Conservation (phyloP, 176 grass and related monocot species). For the Typha latifolia region DNA sequence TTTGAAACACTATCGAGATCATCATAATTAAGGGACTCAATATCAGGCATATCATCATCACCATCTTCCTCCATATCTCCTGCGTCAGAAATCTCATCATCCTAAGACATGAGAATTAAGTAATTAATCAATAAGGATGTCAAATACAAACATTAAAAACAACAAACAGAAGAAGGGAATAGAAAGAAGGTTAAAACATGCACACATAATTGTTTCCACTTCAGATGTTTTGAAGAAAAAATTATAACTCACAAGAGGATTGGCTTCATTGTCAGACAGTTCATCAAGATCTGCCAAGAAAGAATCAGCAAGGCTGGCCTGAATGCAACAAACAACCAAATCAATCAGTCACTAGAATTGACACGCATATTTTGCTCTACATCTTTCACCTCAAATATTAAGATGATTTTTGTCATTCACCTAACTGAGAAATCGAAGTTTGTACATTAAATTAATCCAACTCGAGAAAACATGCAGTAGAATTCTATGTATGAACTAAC, state of each 20-base stretch:
- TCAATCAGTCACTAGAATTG: too few relatives aligned
- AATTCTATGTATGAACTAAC: too few relatives aligned
- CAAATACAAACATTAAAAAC: neutral
- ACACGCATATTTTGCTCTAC: too few relatives aligned
- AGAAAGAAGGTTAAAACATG: neutral
- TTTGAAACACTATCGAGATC: slow-evolving; percentile 84
- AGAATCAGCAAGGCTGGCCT: slow-evolving; percentile 92
- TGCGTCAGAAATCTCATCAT: slow-evolving; percentile 44
- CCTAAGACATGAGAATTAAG: slow-evolving; percentile 25
- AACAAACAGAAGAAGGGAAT: slow-evolving; percentile 2
- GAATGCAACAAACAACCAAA: neutral
- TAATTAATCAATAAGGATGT: neutral
- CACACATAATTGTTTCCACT: neutral
- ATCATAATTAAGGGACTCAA: slow-evolving; percentile 74
- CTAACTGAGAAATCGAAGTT: too few relatives aligned
- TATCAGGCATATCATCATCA: slow-evolving; percentile 61
- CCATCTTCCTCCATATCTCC: slow-evolving; percentile 40
- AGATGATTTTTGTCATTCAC: too few relatives aligned
- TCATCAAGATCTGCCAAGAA: slow-evolving; percentile 92
- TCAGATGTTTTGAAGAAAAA: neutral
- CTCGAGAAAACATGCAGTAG: too few relatives aligned
- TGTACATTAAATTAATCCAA: too few relatives aligned
- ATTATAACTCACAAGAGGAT: slow-evolving; percentile 54
- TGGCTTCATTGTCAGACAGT: slow-evolving; percentile 72
- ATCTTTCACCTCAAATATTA: too few relatives aligned